Conservation (phyloP, 148 eudicot species). For the Suaeda aralocaspica region DNA sequence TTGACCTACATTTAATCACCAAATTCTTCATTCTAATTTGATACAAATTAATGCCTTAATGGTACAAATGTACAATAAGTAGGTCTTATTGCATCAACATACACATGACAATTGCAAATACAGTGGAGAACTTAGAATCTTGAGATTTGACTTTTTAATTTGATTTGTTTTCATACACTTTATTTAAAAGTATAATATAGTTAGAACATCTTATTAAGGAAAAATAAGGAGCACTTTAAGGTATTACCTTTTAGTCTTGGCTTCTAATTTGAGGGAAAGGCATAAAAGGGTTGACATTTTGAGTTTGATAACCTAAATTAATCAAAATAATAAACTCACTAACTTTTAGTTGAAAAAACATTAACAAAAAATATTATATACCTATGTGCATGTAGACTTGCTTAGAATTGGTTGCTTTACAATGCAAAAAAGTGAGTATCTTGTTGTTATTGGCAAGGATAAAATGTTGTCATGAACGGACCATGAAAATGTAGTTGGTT, state of each 20-base stretch:
- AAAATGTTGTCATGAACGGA: too few species aligned
- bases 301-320: constrained; percentile 21
- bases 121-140: constrained; percentile 18
- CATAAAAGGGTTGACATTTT: constrained; percentile 31
- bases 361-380: too few species aligned
- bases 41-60: background rate
- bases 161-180: background rate
- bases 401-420: constrained; percentile 24
- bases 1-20: background rate
- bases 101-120: background rate
- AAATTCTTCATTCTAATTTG: background rate
- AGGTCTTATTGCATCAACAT: constrained; percentile 1
- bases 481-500: too few species aligned
- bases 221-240: constrained; percentile 4
- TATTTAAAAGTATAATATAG: constrained; percentile 2
- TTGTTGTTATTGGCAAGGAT: background rate
- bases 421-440: constrained; percentile 11
- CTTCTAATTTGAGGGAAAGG: constrained; percentile 24
- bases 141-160: constrained; percentile 24
- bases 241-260: constrained; percentile 17
- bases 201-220: constrained; percentile 10
- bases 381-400: constrained; percentile 16
- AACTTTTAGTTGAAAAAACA: background rate
- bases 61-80: constrained; percentile 7
- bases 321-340: background rate